Evolutionary conservation across 73 alveolate genomes (phyloP).

Genomic region (Paramecium tetraurelia): DNA sequence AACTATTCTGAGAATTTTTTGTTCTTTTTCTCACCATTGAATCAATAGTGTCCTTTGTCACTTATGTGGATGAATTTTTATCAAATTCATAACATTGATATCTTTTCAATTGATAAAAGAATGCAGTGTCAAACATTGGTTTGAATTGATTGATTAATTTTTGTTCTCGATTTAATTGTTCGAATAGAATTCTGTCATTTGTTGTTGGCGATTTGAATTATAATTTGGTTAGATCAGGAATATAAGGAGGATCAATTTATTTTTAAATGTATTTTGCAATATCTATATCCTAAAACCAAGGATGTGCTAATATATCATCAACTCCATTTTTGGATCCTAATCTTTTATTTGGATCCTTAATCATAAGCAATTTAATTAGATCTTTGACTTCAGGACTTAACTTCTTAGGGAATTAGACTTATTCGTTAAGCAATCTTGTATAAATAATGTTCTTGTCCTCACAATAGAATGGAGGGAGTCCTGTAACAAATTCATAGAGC

Average conservation of each 20-base stretch:
- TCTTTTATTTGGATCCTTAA: conserved; percentile 57
- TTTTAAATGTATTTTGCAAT: background rate
- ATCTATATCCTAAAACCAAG: conserved; percentile 57
- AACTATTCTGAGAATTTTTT: conserved; percentile 6
- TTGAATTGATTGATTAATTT: background rate
- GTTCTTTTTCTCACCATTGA: conserved; percentile 23
- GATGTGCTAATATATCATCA: conserved; percentile 41
- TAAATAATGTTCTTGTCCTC: conserved; percentile 53
- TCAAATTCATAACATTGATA: background rate
- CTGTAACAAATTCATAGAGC: conserved; percentile 71
- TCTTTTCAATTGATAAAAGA: background rate
- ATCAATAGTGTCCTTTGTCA: conserved; percentile 41
- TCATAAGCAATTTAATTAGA: background rate
- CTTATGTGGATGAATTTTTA: background rate
- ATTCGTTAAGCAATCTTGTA: conserved; percentile 31
- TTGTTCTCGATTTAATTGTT: background rate
- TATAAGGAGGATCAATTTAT: conserved; percentile 52
- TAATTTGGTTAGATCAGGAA: conserved; percentile 36
- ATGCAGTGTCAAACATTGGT: background rate
- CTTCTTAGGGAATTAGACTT: conserved; percentile 16
- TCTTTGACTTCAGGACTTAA: conserved; percentile 51
- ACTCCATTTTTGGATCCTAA: conserved; percentile 57
- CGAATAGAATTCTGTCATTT: conserved; percentile 25
- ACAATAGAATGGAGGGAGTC: conserved; percentile 75
- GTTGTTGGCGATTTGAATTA: background rate